Conservation (phyloP, 2,329 filamentous ascomycete genomes). For the Penicillium fuscoglaucum region DNA sequence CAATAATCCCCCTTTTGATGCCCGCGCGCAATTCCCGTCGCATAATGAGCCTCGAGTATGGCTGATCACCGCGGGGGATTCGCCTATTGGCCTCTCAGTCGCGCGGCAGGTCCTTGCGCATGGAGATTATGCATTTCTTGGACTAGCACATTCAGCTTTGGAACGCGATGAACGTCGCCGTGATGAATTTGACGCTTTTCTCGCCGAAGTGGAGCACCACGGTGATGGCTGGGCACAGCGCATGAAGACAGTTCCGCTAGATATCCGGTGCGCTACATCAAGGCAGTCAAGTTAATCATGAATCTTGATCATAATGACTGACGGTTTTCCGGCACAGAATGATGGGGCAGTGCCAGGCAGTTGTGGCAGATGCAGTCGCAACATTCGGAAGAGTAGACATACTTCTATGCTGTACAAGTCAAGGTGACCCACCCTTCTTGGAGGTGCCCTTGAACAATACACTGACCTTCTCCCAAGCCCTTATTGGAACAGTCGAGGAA, state of each 20-base stretch:
- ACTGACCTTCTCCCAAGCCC: conserved; percentile 53
- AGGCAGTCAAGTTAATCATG: background rate
- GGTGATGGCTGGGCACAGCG: conserved; percentile 79
- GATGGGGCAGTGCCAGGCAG: conserved; percentile 74
- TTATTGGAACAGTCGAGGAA: conserved; percentile 90
- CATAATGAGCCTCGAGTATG: conserved; percentile 77
- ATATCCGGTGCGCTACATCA: conserved; percentile 49
- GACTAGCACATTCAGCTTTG: conserved; percentile 74
- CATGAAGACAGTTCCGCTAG: conserved; percentile 62
- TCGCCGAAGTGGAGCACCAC: conserved; percentile 63
- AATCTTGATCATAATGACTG: conserved; percentile 9
- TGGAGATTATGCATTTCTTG: conserved; percentile 86
- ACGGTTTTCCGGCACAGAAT: conserved; percentile 41
- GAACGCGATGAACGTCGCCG: conserved; percentile 71
- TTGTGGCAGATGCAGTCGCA: conserved; percentile 80
- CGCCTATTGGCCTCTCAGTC: conserved; percentile 79
- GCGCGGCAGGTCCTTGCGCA: conserved; percentile 81
- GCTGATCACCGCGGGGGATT: conserved; percentile 85
- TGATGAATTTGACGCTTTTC: conserved; percentile 75
- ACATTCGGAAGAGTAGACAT: conserved; percentile 88
- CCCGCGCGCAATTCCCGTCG: conserved; percentile 55
- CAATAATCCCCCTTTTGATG: conserved; percentile 34
- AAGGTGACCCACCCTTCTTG: conserved; percentile 56
- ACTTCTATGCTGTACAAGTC: conserved; percentile 81
- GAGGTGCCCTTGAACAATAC: background rate